Evolutionary conservation across 495 filamentous ascomycete species (phyloP), one percentile per base, ranked within the genome.

Genomic region (Melanomma pulvis-pyrius): DNA sequence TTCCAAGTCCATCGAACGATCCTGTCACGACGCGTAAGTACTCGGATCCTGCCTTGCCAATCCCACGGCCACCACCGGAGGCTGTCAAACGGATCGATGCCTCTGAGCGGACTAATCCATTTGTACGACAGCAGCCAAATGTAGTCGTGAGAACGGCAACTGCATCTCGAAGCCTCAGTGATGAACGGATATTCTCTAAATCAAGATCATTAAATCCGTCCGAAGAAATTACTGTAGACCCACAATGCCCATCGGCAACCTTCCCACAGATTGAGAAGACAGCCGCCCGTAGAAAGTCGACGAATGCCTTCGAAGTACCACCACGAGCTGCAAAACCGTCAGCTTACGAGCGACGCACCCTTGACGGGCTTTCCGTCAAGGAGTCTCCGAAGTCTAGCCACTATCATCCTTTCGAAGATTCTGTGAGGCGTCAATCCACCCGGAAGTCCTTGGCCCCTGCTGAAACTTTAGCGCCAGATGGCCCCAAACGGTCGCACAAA

Each of bases 51-150:
- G 25, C 4, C 11, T 52, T 67, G 53, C 63, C 63, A 25, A 57
- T 57, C 15, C 59, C 62, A 54, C 29, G 44, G 25, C 63, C 57
- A 17, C 62, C 62, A 30, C 57, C 58, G 54, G 57, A 62, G 9
- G 32, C 62, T 47, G 19, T 32, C 22, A 60, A 65, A n/a, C 55
- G 34, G 50, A 15, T 13, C 24, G 57, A 66, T 32, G 4, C n/a
- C 22, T 30, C 68, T 6, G 57, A 70, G 41, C 56, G 59, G 21
- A 48, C 57, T 2, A 66, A 65, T 39, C 62, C 62, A 24, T 70
- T 70, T 39, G 47, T 19, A 21, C 68, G 68, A 24, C 39, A 50
- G 5, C 61, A 52, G 30, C 59, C 61, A 41, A 58, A 57, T 24
- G 30, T 62, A 22, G 5, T 54, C n/a, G 56, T 67, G 46, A 59